Evolutionary conservation across 345 rosid species (phyloP).

Genomic region (Boechera retrofracta): DNA sequence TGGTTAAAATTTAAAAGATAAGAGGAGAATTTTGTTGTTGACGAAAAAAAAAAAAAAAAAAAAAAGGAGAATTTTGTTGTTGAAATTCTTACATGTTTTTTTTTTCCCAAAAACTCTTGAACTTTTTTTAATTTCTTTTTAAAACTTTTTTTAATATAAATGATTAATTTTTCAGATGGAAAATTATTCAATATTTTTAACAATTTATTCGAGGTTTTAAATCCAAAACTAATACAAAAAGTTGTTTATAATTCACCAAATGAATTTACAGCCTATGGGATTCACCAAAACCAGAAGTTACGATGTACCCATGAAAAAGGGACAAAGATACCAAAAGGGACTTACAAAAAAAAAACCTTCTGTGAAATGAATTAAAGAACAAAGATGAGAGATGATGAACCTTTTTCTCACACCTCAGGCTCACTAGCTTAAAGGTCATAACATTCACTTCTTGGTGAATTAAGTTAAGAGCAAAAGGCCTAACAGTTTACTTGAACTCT

Average conservation of each 20-base stretch:
- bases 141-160: too few species aligned
- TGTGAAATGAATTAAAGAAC: constrained; percentile 36
- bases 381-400: constrained; percentile 10
- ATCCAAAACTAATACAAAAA: neutral
- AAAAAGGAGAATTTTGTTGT: neutral
- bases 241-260: neutral
- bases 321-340: neutral
- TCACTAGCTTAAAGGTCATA: constrained; percentile 15
- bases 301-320: neutral
- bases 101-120: neutral
- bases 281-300: constrained; percentile 15
- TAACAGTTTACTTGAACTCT: constrained; percentile 43
- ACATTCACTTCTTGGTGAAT: constrained; percentile 14
- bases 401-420: constrained; percentile 13
- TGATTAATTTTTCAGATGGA: neutral
- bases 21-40: neutral
- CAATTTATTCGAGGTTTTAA: neutral
- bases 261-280: constrained; percentile 6
- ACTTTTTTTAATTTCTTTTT: neutral
- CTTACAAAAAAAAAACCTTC: neutral
- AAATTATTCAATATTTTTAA: neutral
- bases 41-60: too few species aligned
- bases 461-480: constrained; percentile 17
- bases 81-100: neutral
- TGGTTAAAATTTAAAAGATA: neutral